phyloP scores from a whole-genome alignment of 106 monocot genomes.

The Platanthera zijinensis region DNA sequence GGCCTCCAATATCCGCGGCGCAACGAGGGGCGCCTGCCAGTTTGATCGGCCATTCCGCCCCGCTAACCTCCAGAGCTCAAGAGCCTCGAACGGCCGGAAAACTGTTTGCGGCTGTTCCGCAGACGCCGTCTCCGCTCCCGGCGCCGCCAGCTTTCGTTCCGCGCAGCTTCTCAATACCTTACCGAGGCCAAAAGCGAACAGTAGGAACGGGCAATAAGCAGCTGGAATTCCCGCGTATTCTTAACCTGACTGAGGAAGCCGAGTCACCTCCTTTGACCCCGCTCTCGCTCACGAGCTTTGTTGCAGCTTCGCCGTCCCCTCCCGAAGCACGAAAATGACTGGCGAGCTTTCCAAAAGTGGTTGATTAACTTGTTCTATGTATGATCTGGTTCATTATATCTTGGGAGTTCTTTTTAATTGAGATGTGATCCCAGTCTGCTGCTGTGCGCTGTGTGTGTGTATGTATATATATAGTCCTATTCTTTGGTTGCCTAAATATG shows the following conservation, averaged over 20 bases:
- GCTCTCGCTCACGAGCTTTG: conserved; percentile 7
- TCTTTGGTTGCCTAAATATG: background rate
- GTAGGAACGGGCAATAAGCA: conserved; percentile 21
- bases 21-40: conserved; percentile 10
- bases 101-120: conserved; percentile 16
- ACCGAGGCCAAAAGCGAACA: conserved; percentile 41
- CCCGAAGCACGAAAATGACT: background rate
- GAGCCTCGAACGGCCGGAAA: conserved; percentile 27
- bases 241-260: conserved; percentile 5
- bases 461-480: background rate
- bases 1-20: conserved; percentile 46
- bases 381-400: background rate
- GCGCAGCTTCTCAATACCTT: conserved; percentile 92
- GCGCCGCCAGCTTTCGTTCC: conserved; percentile 53
- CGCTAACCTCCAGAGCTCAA: conserved; percentile 47
- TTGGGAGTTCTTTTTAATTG: background rate
- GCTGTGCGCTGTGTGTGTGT: background rate
- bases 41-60: conserved; percentile 71
- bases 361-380: background rate
- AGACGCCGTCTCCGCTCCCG: conserved; percentile 66
- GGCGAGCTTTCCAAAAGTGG: background rate
- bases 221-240: conserved; percentile 22
- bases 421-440: background rate
- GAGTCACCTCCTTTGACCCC: conserved; percentile 35
- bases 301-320: background rate